A percentile compares a stretch with the other conserved stretches of the same genome.
Evolutionary conservation across 2,329 filamentous ascomycete genomes (phyloP).

Genomic region (Exophiala oligosperma): DNA sequence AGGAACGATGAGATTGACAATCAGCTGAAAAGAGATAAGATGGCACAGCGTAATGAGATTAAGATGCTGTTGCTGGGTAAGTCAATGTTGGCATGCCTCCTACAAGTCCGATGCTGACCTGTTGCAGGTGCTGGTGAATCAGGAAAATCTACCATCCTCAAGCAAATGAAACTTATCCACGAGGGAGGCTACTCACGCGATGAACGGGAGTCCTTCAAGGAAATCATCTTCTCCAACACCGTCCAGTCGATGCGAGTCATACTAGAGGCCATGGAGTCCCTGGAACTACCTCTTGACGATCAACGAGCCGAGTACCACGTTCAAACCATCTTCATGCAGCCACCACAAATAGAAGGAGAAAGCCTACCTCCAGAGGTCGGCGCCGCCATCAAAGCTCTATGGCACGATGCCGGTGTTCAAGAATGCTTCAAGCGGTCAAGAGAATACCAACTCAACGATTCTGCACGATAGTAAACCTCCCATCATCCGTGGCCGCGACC

Average conservation of each 20-base stretch:
- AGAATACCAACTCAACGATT: slow-evolving; percentile 96
- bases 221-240: slow-evolving; percentile 72
- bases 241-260: slow-evolving; percentile 71
- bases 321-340: slow-evolving; percentile 98
- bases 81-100: slow-evolving; percentile 37
- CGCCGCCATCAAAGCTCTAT: slow-evolving; percentile 85
- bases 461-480: slow-evolving; percentile 81
- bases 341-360: slow-evolving; percentile 93
- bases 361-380: slow-evolving; percentile 92
- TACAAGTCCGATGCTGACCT: slow-evolving; percentile 29
- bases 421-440: slow-evolving; percentile 93
- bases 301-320: slow-evolving; percentile 95
- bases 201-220: slow-evolving; percentile 68
- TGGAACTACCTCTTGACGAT: slow-evolving; percentile 81
- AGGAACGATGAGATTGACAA: slow-evolving; percentile 99
- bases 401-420: slow-evolving; percentile 90
- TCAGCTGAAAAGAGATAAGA: slow-evolving; percentile 96
- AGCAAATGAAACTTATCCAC: slow-evolving; percentile 99
- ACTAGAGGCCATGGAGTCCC: slow-evolving; percentile 67
- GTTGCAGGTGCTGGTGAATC: slow-evolving; percentile 89
- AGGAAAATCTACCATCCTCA: slow-evolving; percentile 90
- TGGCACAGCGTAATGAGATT: slow-evolving; percentile 99
- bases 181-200: slow-evolving; percentile 98
- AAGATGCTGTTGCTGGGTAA: slow-evolving; percentile 98
- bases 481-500: neutral